Conservation (phyloP, 1,284 basidiomycete genomes). For the Cryptococcus wingfieldii region DNA sequence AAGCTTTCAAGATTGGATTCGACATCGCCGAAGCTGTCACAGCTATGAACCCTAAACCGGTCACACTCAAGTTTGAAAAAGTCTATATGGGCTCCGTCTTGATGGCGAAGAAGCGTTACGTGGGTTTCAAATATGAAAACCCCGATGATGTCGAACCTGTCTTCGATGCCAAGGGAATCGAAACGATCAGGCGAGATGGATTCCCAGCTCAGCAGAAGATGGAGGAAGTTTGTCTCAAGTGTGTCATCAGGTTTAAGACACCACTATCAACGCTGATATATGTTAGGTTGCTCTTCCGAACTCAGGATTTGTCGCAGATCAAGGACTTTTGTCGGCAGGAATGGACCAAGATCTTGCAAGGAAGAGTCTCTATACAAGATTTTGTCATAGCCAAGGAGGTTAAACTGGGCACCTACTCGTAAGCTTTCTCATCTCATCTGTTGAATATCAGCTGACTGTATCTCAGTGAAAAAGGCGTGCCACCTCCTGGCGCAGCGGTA, state of each 20-base stretch:
- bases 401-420: constrained; percentile 85
- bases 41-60: constrained; percentile 75
- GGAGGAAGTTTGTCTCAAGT: constrained; percentile 83
- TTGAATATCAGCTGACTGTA: not conserved
- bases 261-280: not conserved
- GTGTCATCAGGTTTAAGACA: constrained; percentile 20
- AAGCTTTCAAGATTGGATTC: constrained; percentile 87
- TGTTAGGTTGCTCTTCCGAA: constrained; percentile 75
- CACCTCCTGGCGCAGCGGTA: constrained; percentile 85
- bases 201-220: constrained; percentile 83
- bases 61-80: constrained; percentile 98
- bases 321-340: constrained; percentile 82
- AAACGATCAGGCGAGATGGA: constrained; percentile 89
- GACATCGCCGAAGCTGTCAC: constrained; percentile 89
- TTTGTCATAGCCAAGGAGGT: constrained; percentile 96
- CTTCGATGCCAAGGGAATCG: constrained; percentile 97
- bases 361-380: constrained; percentile 76
- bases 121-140: constrained; percentile 89
- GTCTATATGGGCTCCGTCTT: constrained; percentile 89
- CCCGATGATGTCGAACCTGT: constrained; percentile 70
- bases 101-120: constrained; percentile 94
- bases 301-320: constrained; percentile 79
- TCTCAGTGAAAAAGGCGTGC: constrained; percentile 67
- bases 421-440: constrained; percentile 8
- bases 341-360: constrained; percentile 80